Evolutionary conservation across 2,329 filamentous ascomycete genomes (phyloP).

Genomic region (Davidsoniella virescens): DNA sequence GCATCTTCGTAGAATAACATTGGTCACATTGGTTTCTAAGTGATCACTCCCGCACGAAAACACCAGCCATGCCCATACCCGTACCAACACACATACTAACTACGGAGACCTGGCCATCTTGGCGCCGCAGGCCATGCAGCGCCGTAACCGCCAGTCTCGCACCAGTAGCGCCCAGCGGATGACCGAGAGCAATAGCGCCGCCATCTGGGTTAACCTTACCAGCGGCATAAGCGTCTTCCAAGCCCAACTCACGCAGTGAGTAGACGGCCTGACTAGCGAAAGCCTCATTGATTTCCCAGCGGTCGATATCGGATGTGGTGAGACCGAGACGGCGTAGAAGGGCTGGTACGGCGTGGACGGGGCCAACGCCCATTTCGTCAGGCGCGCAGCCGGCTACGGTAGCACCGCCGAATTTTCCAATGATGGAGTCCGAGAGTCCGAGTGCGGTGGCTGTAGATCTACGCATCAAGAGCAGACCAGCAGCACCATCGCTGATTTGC

Average conservation of each 20-base stretch:
- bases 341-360: slow-evolving; percentile 71
- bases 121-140: slow-evolving; percentile 48
- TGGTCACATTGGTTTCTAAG: slow-evolving; percentile 13
- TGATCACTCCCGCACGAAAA: slow-evolving; percentile 45
- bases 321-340: slow-evolving; percentile 56
- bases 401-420: slow-evolving; percentile 69
- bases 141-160: slow-evolving; percentile 65
- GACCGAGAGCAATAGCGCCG: slow-evolving; percentile 84
- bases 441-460: slow-evolving; percentile 53
- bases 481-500: slow-evolving; percentile 79
- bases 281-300: slow-evolving; percentile 91
- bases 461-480: slow-evolving; percentile 69
- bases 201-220: slow-evolving; percentile 74
- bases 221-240: slow-evolving; percentile 32
- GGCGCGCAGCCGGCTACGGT: slow-evolving; percentile 63
- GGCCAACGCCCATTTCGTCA: slow-evolving; percentile 89
- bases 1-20: too few relatives aligned
- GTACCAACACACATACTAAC: slow-evolving; percentile 83
- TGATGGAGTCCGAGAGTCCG: slow-evolving; percentile 51
- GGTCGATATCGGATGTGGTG: slow-evolving; percentile 49
- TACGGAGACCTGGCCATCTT: slow-evolving; percentile 61
- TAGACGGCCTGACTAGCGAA: slow-evolving; percentile 53
- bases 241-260: slow-evolving; percentile 52
- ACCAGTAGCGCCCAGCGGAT: slow-evolving; percentile 79
- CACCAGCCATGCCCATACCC: slow-evolving; percentile 59